These are phyloP conservation scores for Amphibolis antarctica DNA, from an alignment of 106 monocot species.

Conservation along the genomic window DNA sequence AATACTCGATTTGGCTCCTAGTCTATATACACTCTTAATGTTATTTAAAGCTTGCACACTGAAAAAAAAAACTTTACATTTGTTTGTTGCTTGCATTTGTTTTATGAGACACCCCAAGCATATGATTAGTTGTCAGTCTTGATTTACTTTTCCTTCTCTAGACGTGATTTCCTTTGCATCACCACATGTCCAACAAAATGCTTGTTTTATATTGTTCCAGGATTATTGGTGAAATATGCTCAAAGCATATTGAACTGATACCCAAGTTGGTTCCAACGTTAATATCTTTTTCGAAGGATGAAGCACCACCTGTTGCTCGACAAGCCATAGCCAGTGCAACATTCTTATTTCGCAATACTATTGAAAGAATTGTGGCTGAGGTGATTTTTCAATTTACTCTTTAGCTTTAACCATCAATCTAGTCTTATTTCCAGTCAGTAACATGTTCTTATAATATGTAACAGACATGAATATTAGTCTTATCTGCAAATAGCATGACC, in stretches of 20 bases:
- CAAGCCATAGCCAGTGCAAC: constrained; percentile 72
- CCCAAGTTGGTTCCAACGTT: constrained; percentile 66
- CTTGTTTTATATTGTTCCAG: neutral
- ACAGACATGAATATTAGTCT: no score
- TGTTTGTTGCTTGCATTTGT: neutral
- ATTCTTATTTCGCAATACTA: constrained; percentile 36
- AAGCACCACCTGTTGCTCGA: constrained; percentile 63
- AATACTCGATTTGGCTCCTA: neutral
- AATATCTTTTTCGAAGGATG: constrained; percentile 62
- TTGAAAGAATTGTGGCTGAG: constrained; percentile 69
- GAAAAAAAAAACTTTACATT: no score
- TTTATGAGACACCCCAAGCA: neutral
- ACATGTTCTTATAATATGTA: no score
- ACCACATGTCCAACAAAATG: neutral
- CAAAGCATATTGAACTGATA: constrained; percentile 50
- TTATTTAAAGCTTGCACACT: no score
- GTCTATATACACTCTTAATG: no score
- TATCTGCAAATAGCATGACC: no score
- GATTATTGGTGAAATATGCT: constrained; percentile 52
- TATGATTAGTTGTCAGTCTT: neutral
- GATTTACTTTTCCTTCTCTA: neutral
- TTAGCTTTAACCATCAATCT: no score
- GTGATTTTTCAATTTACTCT: constrained; percentile 16
- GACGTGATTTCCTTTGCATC: neutral
- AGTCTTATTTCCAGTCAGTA: no score